Percentiles rank a stretch among this genome's conserved stretches.
phyloP scores from a whole-genome alignment of 768 basidiomycete genomes.

The Kondoa malvinella region DNA sequence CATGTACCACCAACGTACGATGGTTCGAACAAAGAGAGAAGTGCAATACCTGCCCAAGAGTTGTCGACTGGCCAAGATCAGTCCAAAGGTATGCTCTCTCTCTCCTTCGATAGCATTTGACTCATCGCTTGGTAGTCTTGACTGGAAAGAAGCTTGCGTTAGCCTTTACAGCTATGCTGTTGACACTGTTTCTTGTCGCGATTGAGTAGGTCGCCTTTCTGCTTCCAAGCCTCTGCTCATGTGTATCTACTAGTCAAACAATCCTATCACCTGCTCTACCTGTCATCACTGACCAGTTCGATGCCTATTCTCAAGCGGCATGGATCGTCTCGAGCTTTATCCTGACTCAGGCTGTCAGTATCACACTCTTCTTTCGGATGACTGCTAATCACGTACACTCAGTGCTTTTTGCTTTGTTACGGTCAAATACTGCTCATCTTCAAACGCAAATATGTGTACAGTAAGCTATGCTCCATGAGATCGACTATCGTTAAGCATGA shows the following conservation, averaged over 20 bases:
- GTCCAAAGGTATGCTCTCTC: too few relatives aligned
- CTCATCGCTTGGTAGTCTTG: neutral
- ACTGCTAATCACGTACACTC: neutral
- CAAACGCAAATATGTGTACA: constrained; percentile 31
- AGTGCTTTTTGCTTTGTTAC: constrained; percentile 27
- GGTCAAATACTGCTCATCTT: constrained; percentile 31
- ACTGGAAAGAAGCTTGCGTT: constrained; percentile 23
- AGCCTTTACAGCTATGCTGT: constrained; percentile 19
- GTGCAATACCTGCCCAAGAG: too few relatives aligned
- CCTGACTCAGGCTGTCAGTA: constrained; percentile 26
- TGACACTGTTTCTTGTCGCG: constrained; percentile 12
- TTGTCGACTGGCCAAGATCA: too few relatives aligned
- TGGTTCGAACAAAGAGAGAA: too few relatives aligned
- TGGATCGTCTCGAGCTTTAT: constrained; percentile 29
- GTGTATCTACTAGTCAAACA: neutral
- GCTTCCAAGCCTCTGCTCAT: neutral
- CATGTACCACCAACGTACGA: constrained; percentile 5
- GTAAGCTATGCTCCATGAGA: constrained; percentile 6
- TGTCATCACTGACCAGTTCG: constrained; percentile 29
- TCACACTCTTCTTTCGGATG: neutral
- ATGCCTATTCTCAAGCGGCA: constrained; percentile 28
- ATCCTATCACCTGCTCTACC: neutral
- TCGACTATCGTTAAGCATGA: constrained; percentile 7
- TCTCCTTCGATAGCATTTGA: too few relatives aligned
- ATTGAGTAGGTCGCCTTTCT: constrained; percentile 14